A percentile compares a stretch with the other conserved stretches of the same genome.
These are phyloP conservation scores for Sphaerulina musiva DNA, from an alignment of 2,329 filamentous ascomycete genomes.

Conservation along the genomic window DNA sequence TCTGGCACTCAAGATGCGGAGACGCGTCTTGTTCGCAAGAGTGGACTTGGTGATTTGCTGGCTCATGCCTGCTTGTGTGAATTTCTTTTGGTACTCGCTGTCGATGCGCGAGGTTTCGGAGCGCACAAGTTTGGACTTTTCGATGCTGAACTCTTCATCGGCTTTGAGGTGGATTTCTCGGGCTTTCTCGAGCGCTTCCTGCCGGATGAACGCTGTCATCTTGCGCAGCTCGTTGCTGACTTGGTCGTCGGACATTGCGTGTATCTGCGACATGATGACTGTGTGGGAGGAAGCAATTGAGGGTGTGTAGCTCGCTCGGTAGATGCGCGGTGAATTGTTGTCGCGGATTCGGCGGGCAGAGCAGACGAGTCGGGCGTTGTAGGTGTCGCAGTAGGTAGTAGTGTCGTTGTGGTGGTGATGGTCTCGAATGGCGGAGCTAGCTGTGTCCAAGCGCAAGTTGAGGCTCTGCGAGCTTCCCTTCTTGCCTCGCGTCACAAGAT, in stretches of 20 bases:
- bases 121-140: conserved; percentile 97
- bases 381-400: too few species aligned
- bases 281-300: not conserved
- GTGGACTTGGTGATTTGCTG: conserved; percentile 98
- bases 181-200: conserved; percentile 94
- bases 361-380: too few species aligned
- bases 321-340: not conserved
- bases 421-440: too few species aligned
- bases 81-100: conserved; percentile 91
- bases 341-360: too few species aligned
- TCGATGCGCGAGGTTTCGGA: conserved; percentile 93
- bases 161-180: conserved; percentile 97
- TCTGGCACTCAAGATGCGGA: conserved; percentile 77
- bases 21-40: conserved; percentile 88
- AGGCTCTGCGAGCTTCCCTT: too few species aligned
- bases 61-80: conserved; percentile 96
- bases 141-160: conserved; percentile 97
- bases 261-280: conserved; percentile 75
- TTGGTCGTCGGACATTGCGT: conserved; percentile 96
- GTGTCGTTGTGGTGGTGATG: too few species aligned
- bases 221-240: conserved; percentile 98
- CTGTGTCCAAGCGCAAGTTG: too few species aligned
- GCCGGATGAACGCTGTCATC: conserved; percentile 99
- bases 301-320: not conserved
- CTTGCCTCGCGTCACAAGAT: too few species aligned